Conservation (phyloP, 441 rosid species). For the Melastoma candidum region DNA sequence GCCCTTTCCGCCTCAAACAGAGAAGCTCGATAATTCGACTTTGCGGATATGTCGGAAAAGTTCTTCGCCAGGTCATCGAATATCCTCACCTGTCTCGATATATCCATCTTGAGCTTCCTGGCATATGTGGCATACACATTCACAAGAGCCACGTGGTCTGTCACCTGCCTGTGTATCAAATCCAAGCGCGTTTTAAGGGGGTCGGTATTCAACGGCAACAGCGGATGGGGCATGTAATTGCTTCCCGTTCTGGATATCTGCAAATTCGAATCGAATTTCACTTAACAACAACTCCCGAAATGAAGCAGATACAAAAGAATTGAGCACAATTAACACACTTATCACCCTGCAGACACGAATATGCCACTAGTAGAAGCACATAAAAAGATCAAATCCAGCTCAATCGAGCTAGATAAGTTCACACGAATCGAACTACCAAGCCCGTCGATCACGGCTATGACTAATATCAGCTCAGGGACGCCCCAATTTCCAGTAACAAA, state of each 20-base stretch:
- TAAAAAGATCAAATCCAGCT: too few relatives aligned
- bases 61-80: conserved; percentile 66
- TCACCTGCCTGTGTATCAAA: conserved; percentile 86
- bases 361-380: too few relatives aligned
- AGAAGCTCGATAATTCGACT: conserved; percentile 38
- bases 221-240: conserved; percentile 47
- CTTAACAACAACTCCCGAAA: too few relatives aligned
- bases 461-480: too few relatives aligned
- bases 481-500: not conserved
- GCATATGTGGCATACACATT: conserved; percentile 89
- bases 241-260: too few relatives aligned
- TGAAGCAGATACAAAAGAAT: too few relatives aligned
- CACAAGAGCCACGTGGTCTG: conserved; percentile 61
- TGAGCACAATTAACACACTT: too few relatives aligned
- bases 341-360: too few relatives aligned
- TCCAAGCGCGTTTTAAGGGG: conserved; percentile 67
- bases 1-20: conserved; percentile 34
- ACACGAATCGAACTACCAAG: too few relatives aligned
- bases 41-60: conserved; percentile 46
- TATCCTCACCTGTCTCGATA: conserved; percentile 54
- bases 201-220: conserved; percentile 67
- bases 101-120: conserved; percentile 78
- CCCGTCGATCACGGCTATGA: too few relatives aligned
- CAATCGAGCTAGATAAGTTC: too few relatives aligned
- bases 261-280: too few relatives aligned